Conservation (phyloP, 305 asterid genomes). For the Fraxinus nigra region DNA sequence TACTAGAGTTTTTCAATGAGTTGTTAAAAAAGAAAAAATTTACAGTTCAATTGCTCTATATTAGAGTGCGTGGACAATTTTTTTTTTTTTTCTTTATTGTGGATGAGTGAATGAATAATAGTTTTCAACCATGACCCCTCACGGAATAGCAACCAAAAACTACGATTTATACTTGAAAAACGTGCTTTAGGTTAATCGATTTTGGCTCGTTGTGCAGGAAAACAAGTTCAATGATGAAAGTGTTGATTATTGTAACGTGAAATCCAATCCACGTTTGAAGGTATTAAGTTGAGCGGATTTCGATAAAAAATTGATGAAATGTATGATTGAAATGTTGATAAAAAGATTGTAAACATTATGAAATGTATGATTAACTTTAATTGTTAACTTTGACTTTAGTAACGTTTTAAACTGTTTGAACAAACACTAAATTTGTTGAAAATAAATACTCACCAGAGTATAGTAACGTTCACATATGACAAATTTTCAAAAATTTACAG, state of each 20-base stretch:
- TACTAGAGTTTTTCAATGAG: neutral
- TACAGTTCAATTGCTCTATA: neutral
- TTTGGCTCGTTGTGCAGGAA: neutral
- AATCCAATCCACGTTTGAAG: neutral
- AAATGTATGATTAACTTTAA: too few relatives aligned
- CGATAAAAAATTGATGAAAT: neutral
- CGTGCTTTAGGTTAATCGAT: neutral
- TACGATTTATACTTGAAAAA: neutral
- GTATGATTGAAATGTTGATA: neutral
- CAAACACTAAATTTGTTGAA: neutral
- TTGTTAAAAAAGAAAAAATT: neutral
- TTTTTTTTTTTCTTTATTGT: neutral
- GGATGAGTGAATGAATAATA: neutral
- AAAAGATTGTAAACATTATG: neutral
- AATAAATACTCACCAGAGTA: too few relatives aligned
- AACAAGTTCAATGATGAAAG: neutral
- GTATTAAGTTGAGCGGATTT: neutral
- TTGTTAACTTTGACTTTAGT: neutral
- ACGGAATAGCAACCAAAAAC: neutral
- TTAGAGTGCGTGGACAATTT: neutral
- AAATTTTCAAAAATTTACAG: neutral
- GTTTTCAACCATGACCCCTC: neutral
- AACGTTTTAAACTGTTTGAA: too few relatives aligned
- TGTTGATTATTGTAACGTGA: neutral
- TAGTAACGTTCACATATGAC: neutral